Evolutionary conservation across 345 rosid genomes (phyloP), one percentile per base, ranked within the genome.

Genomic region (Euclidium syriacum): DNA sequence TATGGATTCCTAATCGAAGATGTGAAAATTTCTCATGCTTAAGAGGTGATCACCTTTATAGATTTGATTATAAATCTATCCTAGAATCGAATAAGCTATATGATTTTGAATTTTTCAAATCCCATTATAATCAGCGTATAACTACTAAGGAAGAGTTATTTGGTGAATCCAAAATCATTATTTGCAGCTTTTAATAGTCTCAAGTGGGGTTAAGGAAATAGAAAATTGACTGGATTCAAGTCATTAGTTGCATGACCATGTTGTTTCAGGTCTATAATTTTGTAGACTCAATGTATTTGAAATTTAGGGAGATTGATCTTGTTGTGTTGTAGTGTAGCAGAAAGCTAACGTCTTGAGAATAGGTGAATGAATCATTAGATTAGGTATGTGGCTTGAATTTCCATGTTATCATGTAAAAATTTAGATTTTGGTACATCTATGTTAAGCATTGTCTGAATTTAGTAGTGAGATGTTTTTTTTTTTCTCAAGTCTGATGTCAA

Each of bases 311-410:
- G 18, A 35, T 27, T 48, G 43, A n/a, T 26, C 14, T 32, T 57
- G 62, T 6, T 48, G 62, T 33, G 47, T 34, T 43, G 29, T 54
- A 43, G 38, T 44, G 16, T 65, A 54, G 55, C 3, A 26, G 64
- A n/a, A 0, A 11, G 15, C 36, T 42, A 12, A 2, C 1, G 3
- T 42, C 12, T 59, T 41, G n/a, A 41, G 48, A 36, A 43, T 69
- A 52, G 56, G 67, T 52, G 62, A 68, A 69, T 43, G 43, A 61
- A 69, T 34, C 48, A 52, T 34, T 69, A 35, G 35, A 44, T 61
- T 70, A 43, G 36, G 20, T 8, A 20, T 46, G 42, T 53, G 36
- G 42, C 62, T 60, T 52, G 40, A 41, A 20, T 46, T 51, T 38
- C 59, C 52, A 3, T 36, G 58, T 50, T 60, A 48, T 23, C 15